phyloP scores from a whole-genome alignment of 345 rosid species.

The Eucalyptus curtisii region DNA sequence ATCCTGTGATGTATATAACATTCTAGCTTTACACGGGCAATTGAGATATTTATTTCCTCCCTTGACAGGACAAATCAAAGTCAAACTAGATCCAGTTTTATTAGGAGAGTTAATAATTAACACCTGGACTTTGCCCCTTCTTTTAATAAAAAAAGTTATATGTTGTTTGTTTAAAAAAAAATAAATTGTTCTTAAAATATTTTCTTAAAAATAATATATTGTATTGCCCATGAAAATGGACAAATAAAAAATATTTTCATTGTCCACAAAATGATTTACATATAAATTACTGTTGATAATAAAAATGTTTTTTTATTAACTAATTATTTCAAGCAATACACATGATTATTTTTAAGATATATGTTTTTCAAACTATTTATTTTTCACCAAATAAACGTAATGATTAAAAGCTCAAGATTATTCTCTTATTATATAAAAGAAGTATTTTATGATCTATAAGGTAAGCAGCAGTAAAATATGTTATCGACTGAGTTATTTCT shows the following conservation, averaged over 20 bases:
- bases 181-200: rapidly evolving
- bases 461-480: neutral
- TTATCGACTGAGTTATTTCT: neutral
- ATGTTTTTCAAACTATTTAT: rapidly evolving
- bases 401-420: neutral
- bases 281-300: rapidly evolving
- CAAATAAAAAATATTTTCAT: neutral
- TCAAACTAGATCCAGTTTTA: neutral
- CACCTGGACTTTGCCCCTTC: neutral
- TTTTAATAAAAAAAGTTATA: neutral
- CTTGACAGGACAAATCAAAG: neutral
- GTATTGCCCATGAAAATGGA: neutral
- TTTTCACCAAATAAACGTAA: rapidly evolving
- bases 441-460: neutral
- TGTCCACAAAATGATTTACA: neutral
- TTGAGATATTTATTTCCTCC: neutral
- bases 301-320: rapidly evolving
- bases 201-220: neutral
- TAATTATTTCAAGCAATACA: neutral
- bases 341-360: neutral
- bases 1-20: neutral
- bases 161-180: neutral
- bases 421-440: neutral
- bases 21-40: neutral
- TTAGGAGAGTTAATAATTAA: neutral